These are phyloP conservation scores for Sungouiozyma intestinalis DNA, from an alignment of 805 yeast species.

Conservation along the genomic window DNA sequence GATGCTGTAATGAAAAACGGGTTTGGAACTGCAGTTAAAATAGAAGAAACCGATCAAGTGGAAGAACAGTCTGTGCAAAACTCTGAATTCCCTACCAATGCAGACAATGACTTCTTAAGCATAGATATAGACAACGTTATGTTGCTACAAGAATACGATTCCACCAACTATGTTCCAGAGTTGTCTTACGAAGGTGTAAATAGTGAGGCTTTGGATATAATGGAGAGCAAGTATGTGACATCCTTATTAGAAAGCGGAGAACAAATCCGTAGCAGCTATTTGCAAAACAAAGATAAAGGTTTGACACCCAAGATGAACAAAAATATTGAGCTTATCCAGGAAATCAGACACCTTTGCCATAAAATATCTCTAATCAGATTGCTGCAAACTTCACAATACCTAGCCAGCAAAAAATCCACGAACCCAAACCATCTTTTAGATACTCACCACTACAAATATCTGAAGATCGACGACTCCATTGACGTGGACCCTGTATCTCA, in stretches of 20 bases:
- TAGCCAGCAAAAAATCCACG: constrained; percentile 7
- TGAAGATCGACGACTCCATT: constrained; percentile 42
- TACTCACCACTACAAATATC: constrained; percentile 24
- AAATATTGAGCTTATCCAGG: constrained; percentile 75
- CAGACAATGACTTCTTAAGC: constrained; percentile 32
- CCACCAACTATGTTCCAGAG: constrained; percentile 70
- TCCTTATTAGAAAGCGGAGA: constrained; percentile 29
- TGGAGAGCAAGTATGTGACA: constrained; percentile 37
- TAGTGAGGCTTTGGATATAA: constrained; percentile 34
- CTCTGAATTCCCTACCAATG: constrained; percentile 4
- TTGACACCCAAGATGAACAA: constrained; percentile 47
- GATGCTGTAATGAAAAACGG: constrained; percentile 34
- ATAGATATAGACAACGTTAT: constrained; percentile 48
- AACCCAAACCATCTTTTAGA: constrained; percentile 14
- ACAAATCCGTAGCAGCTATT: constrained; percentile 28
- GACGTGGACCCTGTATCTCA: constrained; percentile 82
- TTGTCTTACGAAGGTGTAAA: constrained; percentile 43
- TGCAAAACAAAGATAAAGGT: constrained; percentile 41
- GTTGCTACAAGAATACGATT: constrained; percentile 73
- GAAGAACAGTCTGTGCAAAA: background rate
- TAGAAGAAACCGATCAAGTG: constrained; percentile 19
- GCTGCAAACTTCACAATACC: constrained; percentile 46
- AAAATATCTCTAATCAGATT: constrained; percentile 80
- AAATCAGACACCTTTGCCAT: constrained; percentile 77
- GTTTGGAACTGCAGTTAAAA: constrained; percentile 22